Conservation (phyloP, 306 rosid species). For the Hylodesmum podocarpum region DNA sequence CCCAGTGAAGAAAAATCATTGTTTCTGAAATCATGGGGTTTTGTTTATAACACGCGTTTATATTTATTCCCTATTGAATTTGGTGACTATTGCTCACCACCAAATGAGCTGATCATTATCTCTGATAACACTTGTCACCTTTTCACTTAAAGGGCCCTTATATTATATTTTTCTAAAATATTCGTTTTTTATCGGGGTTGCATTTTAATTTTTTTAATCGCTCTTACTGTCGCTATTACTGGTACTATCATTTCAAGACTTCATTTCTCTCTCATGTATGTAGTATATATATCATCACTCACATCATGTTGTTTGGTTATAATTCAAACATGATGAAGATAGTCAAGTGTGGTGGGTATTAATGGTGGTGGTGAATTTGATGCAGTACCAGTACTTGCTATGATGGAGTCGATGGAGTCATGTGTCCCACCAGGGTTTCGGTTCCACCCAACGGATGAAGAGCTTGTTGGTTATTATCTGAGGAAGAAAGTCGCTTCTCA, state of each 20-base stretch:
- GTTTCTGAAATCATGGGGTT: constrained; percentile 54
- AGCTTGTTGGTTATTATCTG: constrained; percentile 91
- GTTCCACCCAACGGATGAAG: constrained; percentile 95
- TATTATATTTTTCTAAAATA: neutral
- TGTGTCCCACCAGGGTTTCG: constrained; percentile 97
- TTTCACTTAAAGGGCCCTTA: constrained; percentile 39
- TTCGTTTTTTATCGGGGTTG: constrained; percentile 16
- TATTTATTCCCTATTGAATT: constrained; percentile 32
- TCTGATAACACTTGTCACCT: constrained; percentile 73
- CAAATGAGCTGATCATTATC: constrained; percentile 84
- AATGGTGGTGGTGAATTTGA: constrained; percentile 64
- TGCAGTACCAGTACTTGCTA: constrained; percentile 48
- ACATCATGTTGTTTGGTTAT: constrained; percentile 34
- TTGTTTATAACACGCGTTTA: constrained; percentile 74
- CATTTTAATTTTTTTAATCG: constrained; percentile 26
- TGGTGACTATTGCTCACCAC: constrained; percentile 70
- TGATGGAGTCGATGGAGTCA: constrained; percentile 59
- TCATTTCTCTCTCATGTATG: neutral
- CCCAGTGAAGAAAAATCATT: constrained; percentile 43
- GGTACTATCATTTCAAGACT: constrained; percentile 19
- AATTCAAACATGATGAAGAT: constrained; percentile 55
- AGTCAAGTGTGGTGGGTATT: constrained; percentile 40
- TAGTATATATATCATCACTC: neutral
- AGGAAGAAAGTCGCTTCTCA: constrained; percentile 89
- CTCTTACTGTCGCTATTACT: neutral